phyloP scores from a whole-genome alignment of 2,329 filamentous ascomycete species.

The Penicillium decumbens region DNA sequence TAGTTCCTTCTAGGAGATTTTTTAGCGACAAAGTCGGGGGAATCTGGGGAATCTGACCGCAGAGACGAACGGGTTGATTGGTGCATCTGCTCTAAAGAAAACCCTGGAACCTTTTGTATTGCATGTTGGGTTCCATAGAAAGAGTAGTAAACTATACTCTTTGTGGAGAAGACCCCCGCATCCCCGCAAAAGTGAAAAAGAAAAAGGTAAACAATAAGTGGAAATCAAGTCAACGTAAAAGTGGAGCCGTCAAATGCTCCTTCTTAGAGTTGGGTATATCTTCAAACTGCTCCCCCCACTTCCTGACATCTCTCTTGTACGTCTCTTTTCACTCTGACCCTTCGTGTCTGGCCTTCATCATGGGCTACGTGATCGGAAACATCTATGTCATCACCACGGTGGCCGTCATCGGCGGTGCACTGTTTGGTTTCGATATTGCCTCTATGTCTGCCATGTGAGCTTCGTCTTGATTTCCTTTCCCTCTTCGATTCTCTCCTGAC shows the following conservation, averaged over 20 bases:
- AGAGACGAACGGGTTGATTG: not conserved
- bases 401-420: constrained; percentile 59
- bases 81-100: not conserved
- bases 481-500: not conserved
- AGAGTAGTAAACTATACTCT: too few species aligned
- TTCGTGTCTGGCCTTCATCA: constrained; percentile 16
- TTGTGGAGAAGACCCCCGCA: not conserved
- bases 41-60: not conserved
- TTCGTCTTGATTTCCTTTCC: not conserved
- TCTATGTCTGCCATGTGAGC: constrained; percentile 61
- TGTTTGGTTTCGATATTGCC: constrained; percentile 76
- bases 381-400: constrained; percentile 57
- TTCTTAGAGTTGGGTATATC: not conserved
- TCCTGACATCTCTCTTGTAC: not conserved
- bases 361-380: constrained; percentile 47
- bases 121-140: not conserved
- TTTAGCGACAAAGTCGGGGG: not conserved
- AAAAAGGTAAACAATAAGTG: not conserved
- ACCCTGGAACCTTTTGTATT: not conserved
- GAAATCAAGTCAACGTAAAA: not conserved
- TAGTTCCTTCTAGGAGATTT: not conserved
- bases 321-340: not conserved
- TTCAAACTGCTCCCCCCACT: not conserved
- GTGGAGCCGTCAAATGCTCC: not conserved
- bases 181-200: not conserved